Evolutionary conservation across 2,329 filamentous ascomycete species (phyloP).

Genomic region (Cladosporium phlei): DNA sequence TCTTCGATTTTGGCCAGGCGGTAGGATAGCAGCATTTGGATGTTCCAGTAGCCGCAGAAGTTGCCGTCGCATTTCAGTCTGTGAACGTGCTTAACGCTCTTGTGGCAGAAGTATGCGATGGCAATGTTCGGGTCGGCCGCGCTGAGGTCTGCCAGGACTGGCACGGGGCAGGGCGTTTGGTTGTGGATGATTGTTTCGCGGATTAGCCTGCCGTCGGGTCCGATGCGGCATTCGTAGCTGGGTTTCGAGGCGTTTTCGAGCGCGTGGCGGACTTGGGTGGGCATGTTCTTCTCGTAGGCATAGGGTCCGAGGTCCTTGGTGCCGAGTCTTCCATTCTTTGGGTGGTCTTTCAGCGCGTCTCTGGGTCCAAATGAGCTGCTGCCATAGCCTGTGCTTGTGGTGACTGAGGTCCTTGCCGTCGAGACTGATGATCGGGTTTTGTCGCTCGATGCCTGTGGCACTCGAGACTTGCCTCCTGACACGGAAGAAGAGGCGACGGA

Average conservation of each 20-base stretch:
- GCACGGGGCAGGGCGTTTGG: conserved; percentile 42
- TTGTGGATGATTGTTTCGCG: conserved; percentile 40
- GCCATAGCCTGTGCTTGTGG: background rate
- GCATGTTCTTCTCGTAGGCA: conserved; percentile 45
- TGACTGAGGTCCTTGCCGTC: conserved; percentile 3
- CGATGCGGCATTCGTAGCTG: conserved; percentile 37
- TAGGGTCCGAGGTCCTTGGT: conserved; percentile 44
- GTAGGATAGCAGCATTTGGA: conserved; percentile 76
- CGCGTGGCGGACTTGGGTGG: conserved; percentile 37
- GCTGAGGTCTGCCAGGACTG: conserved; percentile 44
- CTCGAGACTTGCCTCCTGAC: background rate
- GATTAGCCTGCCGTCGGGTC: conserved; percentile 39
- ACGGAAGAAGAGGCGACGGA: background rate
- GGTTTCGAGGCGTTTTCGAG: conserved; percentile 39
- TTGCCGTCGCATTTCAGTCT: conserved; percentile 79
- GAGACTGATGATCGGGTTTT: background rate
- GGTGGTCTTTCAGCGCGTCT: conserved; percentile 8
- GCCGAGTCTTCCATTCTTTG: conserved; percentile 26
- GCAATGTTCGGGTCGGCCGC: conserved; percentile 60
- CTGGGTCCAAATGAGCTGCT: background rate
- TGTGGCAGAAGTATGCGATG: conserved; percentile 75
- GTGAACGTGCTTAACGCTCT: conserved; percentile 70
- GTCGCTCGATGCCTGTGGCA: background rate
- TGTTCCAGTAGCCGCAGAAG: conserved; percentile 93
- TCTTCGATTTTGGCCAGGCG: conserved; percentile 16